Evolutionary conservation across 306 rosid species (phyloP), one percentile per base, ranked within the genome.

Genomic region (Vicia sativa): DNA sequence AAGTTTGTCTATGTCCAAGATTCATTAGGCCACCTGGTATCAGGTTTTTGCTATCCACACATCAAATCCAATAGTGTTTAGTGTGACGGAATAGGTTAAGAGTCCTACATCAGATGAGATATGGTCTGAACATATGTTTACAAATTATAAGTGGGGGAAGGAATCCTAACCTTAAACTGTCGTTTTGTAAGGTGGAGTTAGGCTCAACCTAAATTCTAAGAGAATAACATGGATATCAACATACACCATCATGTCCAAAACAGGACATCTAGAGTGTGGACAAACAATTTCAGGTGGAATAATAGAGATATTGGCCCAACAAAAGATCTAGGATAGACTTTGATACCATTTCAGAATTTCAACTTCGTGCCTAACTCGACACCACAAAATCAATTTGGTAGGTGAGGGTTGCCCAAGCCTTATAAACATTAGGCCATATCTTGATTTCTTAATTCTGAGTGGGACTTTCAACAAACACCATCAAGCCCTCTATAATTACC

Each of bases 401-500:
- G 57, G 28, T 19, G 57, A 19, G n/a, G 57, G 2, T 11, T 19
- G 13, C n/a, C 29, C 2, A 50, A 50, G 57, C 12, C 26, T 50
- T 50, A 50, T 19, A 18, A 19, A 26, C 26, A 9, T 0, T 19
- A 50, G 19, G 29, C 28, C 29, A 18, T 49, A 49, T 50, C n/a
- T 50, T 50, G 0, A 50, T 50, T 50, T 50, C 28, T 19, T 19
- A 9, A 18, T 6, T 50, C n/a, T 18, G 5, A 18, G 29, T 50
- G 13, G 57, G 28, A 10, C 57, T 50, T 46, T 50, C 29, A 49
- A 50, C 29, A 50, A 50, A 31, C 71, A 44, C 35, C 72, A 68
- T 56, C 43, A 13, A 18, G 45, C n/a, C 49, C 26, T 61, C 16
- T 25, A 53, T 8, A 62, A 78, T 42, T 29, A 78, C 19, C 37